Evolutionary conservation across 148 eudicot genomes (phyloP).

Genomic region (Simmondsia chinensis): DNA sequence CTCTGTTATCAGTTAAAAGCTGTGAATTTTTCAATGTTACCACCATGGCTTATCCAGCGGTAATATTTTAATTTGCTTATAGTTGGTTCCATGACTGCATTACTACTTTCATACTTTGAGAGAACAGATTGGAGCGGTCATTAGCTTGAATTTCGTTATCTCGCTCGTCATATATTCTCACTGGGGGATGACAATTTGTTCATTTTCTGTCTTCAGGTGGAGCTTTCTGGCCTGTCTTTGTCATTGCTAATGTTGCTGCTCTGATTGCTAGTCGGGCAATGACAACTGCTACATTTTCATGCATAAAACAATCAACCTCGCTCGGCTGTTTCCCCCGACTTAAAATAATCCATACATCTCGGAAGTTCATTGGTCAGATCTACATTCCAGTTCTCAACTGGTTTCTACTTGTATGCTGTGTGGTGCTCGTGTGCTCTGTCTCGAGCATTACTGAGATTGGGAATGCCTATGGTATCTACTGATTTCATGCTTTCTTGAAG

Average conservation of each 20-base stretch:
- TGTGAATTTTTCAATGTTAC: too few species aligned
- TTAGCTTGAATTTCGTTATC: too few species aligned
- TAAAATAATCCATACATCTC: slow-evolving; percentile 90
- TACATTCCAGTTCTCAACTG: slow-evolving; percentile 97
- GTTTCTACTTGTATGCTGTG: slow-evolving; percentile 73
- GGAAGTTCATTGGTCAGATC: slow-evolving; percentile 97
- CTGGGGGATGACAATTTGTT: not conserved
- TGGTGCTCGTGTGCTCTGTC: slow-evolving; percentile 70
- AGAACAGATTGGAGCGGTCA: too few species aligned
- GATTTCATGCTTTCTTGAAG: not conserved
- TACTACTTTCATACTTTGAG: too few species aligned
- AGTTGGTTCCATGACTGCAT: too few species aligned
- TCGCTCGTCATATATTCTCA: not conserved
- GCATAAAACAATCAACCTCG: slow-evolving; percentile 88
- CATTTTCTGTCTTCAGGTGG: slow-evolving; percentile 45
- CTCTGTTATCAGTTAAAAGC: too few species aligned
- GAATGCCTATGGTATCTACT: slow-evolving; percentile 82
- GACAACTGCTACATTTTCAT: slow-evolving; percentile 98
- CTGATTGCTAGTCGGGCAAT: slow-evolving; percentile 92
- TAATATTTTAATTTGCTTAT: too few species aligned
- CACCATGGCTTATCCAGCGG: too few species aligned
- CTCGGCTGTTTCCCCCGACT: slow-evolving; percentile 99
- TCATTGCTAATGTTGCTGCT: slow-evolving; percentile 91
- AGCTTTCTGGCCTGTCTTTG: slow-evolving; percentile 81
- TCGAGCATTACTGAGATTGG: slow-evolving; percentile 84